Conservation (phyloP, 2,329 filamentous ascomycete genomes). For the Aureobasidium lini region DNA sequence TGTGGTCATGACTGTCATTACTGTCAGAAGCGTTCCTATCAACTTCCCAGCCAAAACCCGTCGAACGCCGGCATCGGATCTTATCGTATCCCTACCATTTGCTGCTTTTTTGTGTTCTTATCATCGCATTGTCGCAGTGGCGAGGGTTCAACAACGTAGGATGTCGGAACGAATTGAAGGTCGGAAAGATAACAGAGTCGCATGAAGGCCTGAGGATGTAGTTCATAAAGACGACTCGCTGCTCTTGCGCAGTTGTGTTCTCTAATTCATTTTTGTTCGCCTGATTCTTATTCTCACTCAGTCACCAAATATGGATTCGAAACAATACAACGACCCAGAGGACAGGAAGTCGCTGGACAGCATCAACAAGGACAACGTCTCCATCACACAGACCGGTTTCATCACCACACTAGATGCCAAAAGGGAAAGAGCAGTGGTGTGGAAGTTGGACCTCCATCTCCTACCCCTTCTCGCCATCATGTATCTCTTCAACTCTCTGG, state of each 20-base stretch:
- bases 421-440: constrained; percentile 43
- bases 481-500: constrained; percentile 51
- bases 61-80: neutral
- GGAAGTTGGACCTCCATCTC: constrained; percentile 48
- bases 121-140: neutral
- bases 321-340: neutral
- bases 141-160: neutral
- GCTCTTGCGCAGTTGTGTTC: neutral
- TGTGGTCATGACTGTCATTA: constrained; percentile 2
- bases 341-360: neutral
- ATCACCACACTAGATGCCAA: constrained; percentile 33
- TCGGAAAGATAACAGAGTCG: neutral
- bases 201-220: neutral
- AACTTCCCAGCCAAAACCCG: neutral
- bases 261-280: neutral
- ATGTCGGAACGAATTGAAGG: neutral
- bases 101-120: neutral
- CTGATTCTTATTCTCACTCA: neutral
- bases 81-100: neutral
- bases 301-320: neutral
- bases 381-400: constrained; percentile 7
- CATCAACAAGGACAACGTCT: constrained; percentile 7
- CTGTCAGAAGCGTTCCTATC: neutral
- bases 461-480: constrained; percentile 53
- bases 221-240: neutral